A percentile compares a stretch with the other conserved stretches of the same genome.
Evolutionary conservation across 2,329 filamentous ascomycete species (phyloP).

Genomic region (Aspergillus ibericus): DNA sequence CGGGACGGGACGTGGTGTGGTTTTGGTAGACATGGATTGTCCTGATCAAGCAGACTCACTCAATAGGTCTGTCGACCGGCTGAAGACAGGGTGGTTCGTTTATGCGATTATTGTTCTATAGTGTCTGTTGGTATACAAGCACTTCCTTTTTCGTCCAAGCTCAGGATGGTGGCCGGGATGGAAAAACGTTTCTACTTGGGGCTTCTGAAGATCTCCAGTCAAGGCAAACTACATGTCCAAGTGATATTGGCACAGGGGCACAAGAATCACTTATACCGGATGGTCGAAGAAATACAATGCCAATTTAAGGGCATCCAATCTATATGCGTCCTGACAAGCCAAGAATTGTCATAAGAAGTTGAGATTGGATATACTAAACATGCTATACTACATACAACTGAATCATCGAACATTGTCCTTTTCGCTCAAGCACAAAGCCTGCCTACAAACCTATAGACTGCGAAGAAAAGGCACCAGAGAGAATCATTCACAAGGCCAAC

Average conservation of each 20-base stretch:
- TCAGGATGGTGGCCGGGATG: background rate
- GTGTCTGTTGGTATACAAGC: background rate
- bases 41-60: too few relatives aligned
- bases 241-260: background rate
- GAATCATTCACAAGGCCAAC: constrained; percentile 18
- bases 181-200: background rate
- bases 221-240: background rate
- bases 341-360: background rate
- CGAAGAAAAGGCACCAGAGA: constrained; percentile 10
- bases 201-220: background rate
- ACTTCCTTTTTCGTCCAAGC: background rate
- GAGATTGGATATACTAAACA: constrained; percentile 17
- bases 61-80: background rate
- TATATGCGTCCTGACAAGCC: too few relatives aligned
- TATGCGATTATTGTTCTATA: background rate
- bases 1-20: constrained; percentile 24
- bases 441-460: constrained; percentile 22
- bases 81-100: background rate
- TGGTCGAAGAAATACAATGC: too few relatives aligned
- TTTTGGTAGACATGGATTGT: constrained; percentile 18
- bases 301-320: too few relatives aligned
- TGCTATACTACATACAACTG: constrained; percentile 17
- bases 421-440: constrained; percentile 32
- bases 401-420: constrained; percentile 23
- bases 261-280: too few relatives aligned